Evolutionary conservation across 495 filamentous ascomycete species (phyloP), one percentile per base, ranked within the genome.

Genomic region (Xylaria flabelliformis): DNA sequence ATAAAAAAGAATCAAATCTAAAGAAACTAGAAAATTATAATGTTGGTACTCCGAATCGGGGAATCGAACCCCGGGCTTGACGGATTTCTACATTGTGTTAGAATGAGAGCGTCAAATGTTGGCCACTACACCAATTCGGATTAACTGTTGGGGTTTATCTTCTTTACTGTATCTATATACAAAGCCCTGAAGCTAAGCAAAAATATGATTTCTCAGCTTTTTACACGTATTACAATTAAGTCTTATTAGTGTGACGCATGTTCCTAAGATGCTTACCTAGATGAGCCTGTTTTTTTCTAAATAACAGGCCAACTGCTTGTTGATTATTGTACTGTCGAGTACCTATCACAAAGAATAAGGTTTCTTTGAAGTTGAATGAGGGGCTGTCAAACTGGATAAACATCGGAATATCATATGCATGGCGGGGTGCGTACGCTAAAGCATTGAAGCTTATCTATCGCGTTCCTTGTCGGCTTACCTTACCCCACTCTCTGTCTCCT

Each of bases 51-150:
- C 78, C 78, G 78, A 80, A 80, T 80, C 78, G 78, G 78, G 78
- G 78, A 80, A 80, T 80, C 78, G 78, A 80, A 80, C 78, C 78
- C 78, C 78, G 78, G 76, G 78, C 78, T 78, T 78, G 78, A 76
- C 78, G 78, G 78, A 12, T 46, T 6, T 65, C 15, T 34, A 6
- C 50, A 48, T 24, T 1, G 4, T 46, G 10, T 15, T 4, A 42
- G 41, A 55, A 77, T 67, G 78, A 80, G 78, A 80, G 78, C 78
- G 78, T 76, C 78, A 78, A 77, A 80, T 80, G 78, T 80, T 80
- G 67, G 76, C 76, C 76, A 78, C 74, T 77, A 80, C 75, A 80
- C 77, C 75, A 80, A 80, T 79, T 79, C 77, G 77, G 77, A 79
- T 62, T 53, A 8, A 6, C 21, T 24, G 21, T 24, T 12, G 6